Evolutionary conservation across 768 basidiomycete species (phyloP).

Genomic region (Collybia mongolica): DNA sequence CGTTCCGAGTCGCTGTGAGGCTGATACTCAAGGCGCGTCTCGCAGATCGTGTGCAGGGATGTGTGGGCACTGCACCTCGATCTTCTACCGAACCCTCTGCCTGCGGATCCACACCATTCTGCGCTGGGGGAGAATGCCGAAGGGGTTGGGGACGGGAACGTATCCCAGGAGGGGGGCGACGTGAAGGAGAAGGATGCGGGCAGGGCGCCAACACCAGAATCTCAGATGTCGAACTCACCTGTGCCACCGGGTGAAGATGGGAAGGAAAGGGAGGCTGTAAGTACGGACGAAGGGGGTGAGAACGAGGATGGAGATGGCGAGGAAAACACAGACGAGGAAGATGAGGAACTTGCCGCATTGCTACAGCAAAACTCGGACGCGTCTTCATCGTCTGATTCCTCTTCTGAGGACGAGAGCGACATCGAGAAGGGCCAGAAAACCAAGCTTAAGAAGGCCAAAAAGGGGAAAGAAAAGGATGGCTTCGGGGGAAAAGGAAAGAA

Average conservation of each 20-base stretch:
- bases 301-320: constrained; percentile 6
- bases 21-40: constrained; percentile 1
- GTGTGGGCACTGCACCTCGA: constrained; percentile 78
- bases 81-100: constrained; percentile 56
- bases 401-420: constrained; percentile 30
- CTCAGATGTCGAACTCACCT: constrained; percentile 7
- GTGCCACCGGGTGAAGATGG: not conserved
- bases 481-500: constrained; percentile 8
- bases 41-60: constrained; percentile 71
- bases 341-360: constrained; percentile 40
- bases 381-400: constrained; percentile 23
- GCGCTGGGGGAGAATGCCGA: constrained; percentile 27
- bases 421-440: constrained; percentile 14
- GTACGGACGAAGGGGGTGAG: constrained; percentile 15
- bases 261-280: constrained; percentile 11
- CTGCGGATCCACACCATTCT: constrained; percentile 57
- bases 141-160: constrained; percentile 2
- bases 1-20: constrained; percentile 1
- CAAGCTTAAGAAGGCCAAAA: constrained; percentile 3
- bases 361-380: constrained; percentile 43
- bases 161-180: not conserved
- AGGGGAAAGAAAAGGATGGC: not conserved
- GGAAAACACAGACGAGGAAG: constrained; percentile 18
- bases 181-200: too few relatives aligned
- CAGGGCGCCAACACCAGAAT: constrained; percentile 1